Conservation (phyloP, 2,329 filamentous ascomycete genomes). For the Dactylellina leptospora region DNA sequence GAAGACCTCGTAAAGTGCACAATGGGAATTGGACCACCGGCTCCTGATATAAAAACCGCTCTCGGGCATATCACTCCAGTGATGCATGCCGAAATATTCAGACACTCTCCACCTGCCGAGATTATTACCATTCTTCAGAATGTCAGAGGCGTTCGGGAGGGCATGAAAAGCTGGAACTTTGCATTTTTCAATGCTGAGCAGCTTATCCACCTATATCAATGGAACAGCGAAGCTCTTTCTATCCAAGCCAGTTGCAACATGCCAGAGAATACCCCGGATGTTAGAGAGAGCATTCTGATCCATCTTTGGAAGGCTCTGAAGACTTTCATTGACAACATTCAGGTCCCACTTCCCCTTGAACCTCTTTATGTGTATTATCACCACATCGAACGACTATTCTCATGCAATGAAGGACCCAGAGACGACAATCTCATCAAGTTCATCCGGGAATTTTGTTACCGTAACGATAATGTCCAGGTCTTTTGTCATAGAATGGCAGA, state of each 20-base stretch:
- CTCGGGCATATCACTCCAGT: neutral
- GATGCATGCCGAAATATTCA: slow-evolving; percentile 6
- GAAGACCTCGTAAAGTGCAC: too few species aligned
- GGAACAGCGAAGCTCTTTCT: neutral
- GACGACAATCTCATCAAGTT: neutral
- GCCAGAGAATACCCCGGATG: neutral
- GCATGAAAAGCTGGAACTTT: neutral
- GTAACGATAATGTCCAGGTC: neutral
- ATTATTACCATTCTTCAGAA: neutral
- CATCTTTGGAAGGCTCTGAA: neutral
- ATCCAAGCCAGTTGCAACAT: neutral
- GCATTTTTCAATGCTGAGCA: neutral
- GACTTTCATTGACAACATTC: neutral
- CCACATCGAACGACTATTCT: neutral
- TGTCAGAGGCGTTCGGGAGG: neutral
- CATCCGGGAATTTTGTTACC: neutral
- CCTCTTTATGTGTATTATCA: slow-evolving; percentile 13
- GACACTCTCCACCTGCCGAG: neutral
- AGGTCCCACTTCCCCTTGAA: neutral
- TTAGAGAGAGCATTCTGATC: slow-evolving; percentile 5
- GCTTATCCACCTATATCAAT: slow-evolving; percentile 11
- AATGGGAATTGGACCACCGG: too few species aligned
- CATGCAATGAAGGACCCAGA: neutral
- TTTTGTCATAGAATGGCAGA: slow-evolving; percentile 3
- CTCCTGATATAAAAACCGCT: too few species aligned